Evolutionary conservation across 2,329 filamentous ascomycete genomes (phyloP), one percentile per base, ranked within the genome.

Genomic region (Aspergillus costaricaensis): DNA sequence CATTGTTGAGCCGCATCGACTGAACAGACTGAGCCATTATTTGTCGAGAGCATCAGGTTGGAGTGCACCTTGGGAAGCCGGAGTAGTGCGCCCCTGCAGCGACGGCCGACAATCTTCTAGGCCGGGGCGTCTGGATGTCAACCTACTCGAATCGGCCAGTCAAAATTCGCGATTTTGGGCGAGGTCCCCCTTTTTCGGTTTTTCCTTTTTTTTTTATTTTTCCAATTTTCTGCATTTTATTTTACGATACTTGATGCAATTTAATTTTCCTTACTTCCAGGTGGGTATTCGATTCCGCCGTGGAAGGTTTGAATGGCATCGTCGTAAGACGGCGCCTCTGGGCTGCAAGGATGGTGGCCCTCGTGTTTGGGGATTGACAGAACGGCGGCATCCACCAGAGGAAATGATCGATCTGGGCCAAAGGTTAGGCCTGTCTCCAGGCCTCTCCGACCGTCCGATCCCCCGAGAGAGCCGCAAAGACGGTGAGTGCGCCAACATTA

Each of bases 1-100:
- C 53, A 55, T 55, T 55, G 53, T 55, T 59, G 60, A 62, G 60
- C 60, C 60, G 58, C 60, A 62, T 47, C 36, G 44, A 30, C 14
- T 21, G 41, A 21, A 27, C 32, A 10, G 39, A 56, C 39, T 25
- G 47, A 17, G 39, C 41, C 39, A 55, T 55, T 55, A 55, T 55
- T 55, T 41, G 53, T 55, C 39, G 53, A 55, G 39, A 43, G n/a
- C 25, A 25, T 14, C 23, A 36, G n/a, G 53, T 27, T 15, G 38
- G 53, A 55, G 41, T 47, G 53, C 39, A 47, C 39, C 41, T 55
- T 47, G 53, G 51, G 21, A 32, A 55, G 51, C 53, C 53, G 30
- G 43, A 55, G 53, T 23, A 47, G 39, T 27, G 30, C 44, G 43
- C 53, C 53, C 53, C 53, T 55, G 53, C 53, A 55, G 53, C 41